Evolutionary conservation across 1,284 basidiomycete genomes (phyloP).

Genomic region (Puccinia novopanici): DNA sequence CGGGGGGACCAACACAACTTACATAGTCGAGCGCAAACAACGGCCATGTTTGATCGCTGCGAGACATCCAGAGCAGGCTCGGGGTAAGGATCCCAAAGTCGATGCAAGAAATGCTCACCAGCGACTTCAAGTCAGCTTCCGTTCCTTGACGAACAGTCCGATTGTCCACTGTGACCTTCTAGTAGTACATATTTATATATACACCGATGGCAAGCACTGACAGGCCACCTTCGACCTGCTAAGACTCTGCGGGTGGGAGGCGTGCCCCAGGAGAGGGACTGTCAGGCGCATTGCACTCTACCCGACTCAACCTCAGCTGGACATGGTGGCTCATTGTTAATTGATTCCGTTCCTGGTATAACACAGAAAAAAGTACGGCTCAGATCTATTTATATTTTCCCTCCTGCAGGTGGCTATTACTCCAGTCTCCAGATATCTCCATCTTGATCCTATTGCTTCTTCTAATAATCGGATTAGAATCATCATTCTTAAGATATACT

Average conservation of each 20-base stretch:
- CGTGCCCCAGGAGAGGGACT: not conserved
- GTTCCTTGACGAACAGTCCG: too few species aligned
- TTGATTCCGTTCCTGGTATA: not conserved
- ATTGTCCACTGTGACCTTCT: too few species aligned
- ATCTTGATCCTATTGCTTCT: slow-evolving; percentile 4
- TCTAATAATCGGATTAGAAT: not conserved
- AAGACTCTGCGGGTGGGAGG: not conserved
- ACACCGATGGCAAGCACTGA: too few species aligned
- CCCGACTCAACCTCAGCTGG: not conserved
- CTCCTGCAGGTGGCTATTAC: too few species aligned
- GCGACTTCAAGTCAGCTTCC: too few species aligned
- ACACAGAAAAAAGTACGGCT: not conserved
- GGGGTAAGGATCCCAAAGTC: too few species aligned
- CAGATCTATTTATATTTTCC: not conserved
- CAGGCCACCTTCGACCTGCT: not conserved
- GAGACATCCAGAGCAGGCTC: too few species aligned
- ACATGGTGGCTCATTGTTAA: not conserved
- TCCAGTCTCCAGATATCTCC: slow-evolving; percentile 7
- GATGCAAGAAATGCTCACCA: too few species aligned
- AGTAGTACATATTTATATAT: too few species aligned
- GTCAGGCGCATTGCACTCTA: slow-evolving; percentile 19
- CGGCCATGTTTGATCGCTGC: too few species aligned
- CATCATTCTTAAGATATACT: not conserved
- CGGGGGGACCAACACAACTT: too few species aligned
- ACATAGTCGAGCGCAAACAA: too few species aligned